phyloP scores from a whole-genome alignment of 2,329 filamentous ascomycete genomes.

The Trichothecium sympodiale region DNA sequence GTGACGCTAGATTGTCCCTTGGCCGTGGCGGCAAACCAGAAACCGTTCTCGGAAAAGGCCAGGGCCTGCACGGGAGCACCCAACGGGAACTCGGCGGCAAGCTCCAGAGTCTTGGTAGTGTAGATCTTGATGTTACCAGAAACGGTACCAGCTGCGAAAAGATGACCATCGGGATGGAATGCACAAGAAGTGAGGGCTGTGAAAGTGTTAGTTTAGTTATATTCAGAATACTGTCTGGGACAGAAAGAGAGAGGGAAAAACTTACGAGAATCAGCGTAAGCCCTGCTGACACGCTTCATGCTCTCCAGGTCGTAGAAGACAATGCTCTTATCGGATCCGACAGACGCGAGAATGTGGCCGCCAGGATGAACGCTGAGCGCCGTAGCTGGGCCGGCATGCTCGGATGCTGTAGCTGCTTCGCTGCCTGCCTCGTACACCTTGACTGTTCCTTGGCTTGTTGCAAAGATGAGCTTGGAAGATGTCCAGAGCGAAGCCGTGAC shows the following conservation, averaged over 20 bases:
- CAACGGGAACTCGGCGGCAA: conserved; percentile 62
- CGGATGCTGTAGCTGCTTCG: conserved; percentile 59
- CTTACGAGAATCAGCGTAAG: conserved; percentile 72
- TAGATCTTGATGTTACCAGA: conserved; percentile 80
- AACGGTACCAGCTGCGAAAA: conserved; percentile 74
- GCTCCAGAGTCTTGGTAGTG: conserved; percentile 69
- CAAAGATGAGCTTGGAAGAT: conserved; percentile 58
- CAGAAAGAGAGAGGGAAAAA: conserved; percentile 9
- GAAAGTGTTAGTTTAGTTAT: conserved; percentile 11
- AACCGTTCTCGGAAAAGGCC: conserved; percentile 91
- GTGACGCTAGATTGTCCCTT: conserved; percentile 69
- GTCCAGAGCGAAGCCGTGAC: conserved; percentile 57
- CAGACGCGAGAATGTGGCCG: conserved; percentile 72
- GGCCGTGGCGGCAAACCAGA: conserved; percentile 79
- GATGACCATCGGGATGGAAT: conserved; percentile 95
- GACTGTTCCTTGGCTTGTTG: conserved; percentile 64
- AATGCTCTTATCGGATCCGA: conserved; percentile 86
- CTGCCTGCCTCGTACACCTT: conserved; percentile 67
- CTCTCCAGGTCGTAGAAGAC: conserved; percentile 72
- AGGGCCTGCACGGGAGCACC: conserved; percentile 63
- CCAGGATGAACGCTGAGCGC: conserved; percentile 73
- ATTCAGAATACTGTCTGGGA: background rate
- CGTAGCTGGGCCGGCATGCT: conserved; percentile 73
- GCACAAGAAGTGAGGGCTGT: conserved; percentile 63
- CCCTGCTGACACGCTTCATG: conserved; percentile 60